Evolutionary conservation across 805 yeast genomes (phyloP), one percentile per base, ranked within the genome.

Genomic region (Phaffomyces antillensis): DNA sequence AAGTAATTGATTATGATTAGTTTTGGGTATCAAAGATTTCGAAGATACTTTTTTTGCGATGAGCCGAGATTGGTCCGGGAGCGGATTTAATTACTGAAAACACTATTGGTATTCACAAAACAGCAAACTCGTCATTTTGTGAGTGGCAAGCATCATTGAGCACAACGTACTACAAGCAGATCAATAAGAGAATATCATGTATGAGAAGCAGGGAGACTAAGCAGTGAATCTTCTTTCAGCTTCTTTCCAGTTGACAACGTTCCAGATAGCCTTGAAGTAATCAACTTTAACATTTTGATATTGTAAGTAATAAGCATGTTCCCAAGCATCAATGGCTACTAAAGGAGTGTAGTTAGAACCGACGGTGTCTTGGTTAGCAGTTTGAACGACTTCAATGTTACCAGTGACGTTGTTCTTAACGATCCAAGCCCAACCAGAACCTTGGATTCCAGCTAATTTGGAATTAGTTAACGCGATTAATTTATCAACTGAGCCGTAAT

Each of bases 321-420:
- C 96, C 96, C 96, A 88, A 48, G 96, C 95, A 59, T 88, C 96
- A 62, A 88, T 85, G 43, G 96, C 96, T 46, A 89, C 75, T 58
- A 89, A 68, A 37, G 96, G 95, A 39, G 76, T 70, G 63, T 78
- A 73, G 32, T 55, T 57, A 9, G 77, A 63, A 41, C 86, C 86
- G 40, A 85, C 88, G 16, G 93, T 85, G 67, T 88, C 96, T 69
- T 88, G 96, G 74, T 88, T 88, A 54, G 79, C 72, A 54, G 86
- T 84, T 64, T 86, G 85, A 44, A 86, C 83, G 44, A 88, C 83
- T 52, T 86, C 95, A 56, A 88, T 64, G n/a, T n/a, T n/a, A n/a
- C n/a, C n/a, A n/a, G n/a, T 40, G 82, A 77, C 82, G 61, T 77
- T 72, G 74, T 87, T 84, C 76, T 84, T 85, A 56, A 81, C 95